A percentile compares a stretch with the other conserved stretches of the same genome.
Evolutionary conservation across 495 filamentous ascomycete genomes (phyloP).

Genomic region (Aspergillus baeticus): DNA sequence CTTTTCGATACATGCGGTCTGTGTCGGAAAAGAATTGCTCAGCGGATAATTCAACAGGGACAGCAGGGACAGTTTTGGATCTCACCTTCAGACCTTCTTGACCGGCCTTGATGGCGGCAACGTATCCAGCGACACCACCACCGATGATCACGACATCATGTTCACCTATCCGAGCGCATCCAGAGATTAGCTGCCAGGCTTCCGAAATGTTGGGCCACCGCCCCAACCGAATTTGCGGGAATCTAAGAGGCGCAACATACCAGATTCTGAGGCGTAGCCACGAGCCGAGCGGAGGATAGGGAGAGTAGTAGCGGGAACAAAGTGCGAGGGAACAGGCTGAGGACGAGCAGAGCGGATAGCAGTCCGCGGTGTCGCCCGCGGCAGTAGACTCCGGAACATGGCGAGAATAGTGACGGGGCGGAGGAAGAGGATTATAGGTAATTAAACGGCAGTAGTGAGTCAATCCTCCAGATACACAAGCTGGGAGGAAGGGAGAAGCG

Average conservation of each 20-base stretch:
- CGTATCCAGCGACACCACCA: slow-evolving; percentile 97
- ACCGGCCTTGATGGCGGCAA: slow-evolving; percentile 97
- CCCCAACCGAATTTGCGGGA: not conserved
- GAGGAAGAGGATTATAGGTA: slow-evolving; percentile 28
- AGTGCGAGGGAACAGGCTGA: slow-evolving; percentile 49
- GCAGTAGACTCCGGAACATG: slow-evolving; percentile 76
- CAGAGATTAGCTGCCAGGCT: slow-evolving; percentile 20
- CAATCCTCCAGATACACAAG: slow-evolving; percentile 31
- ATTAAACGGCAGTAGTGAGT: slow-evolving; percentile 18
- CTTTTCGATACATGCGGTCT: slow-evolving; percentile 99
- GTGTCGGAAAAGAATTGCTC: slow-evolving; percentile 12
- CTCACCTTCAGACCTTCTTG: slow-evolving; percentile 95
- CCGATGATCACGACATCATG: slow-evolving; percentile 94
- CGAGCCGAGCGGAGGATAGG: slow-evolving; percentile 59
- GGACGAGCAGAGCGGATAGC: slow-evolving; percentile 50
- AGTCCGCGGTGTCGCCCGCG: slow-evolving; percentile 64
- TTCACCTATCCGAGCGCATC: slow-evolving; percentile 58
- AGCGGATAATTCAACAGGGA: slow-evolving; percentile 10
- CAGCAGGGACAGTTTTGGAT: not conserved
- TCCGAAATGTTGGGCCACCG: slow-evolving; percentile 18
- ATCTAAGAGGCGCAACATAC: slow-evolving; percentile 47
- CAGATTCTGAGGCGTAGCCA: slow-evolving; percentile 77
- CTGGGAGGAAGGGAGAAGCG: slow-evolving; percentile 26
- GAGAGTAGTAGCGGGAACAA: slow-evolving; percentile 54
- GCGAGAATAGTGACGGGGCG: slow-evolving; percentile 24